Evolutionary conservation across 441 rosid genomes (phyloP).

Genomic region (Pelargonium citronellum): DNA sequence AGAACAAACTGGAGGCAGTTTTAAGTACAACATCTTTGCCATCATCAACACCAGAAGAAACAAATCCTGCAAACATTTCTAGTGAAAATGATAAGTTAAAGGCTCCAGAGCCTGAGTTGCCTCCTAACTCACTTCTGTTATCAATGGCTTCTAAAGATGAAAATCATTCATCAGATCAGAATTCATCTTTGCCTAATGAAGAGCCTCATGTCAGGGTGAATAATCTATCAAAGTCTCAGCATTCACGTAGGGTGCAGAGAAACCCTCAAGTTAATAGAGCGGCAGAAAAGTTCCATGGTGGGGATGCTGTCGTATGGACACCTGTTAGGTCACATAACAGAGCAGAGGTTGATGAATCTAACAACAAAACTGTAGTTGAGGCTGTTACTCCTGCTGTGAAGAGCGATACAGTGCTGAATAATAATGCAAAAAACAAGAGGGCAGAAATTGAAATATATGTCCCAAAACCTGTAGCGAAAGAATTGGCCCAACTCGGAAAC

Average conservation of each 20-base stretch:
- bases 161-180: constrained; percentile 43
- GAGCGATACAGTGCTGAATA: constrained; percentile 45
- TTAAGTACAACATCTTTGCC: constrained; percentile 29
- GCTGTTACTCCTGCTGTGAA: constrained; percentile 31
- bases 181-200: constrained; percentile 41
- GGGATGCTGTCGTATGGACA: constrained; percentile 79
- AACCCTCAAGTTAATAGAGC: constrained; percentile 45
- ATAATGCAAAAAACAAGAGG: constrained; percentile 62
- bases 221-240: constrained; percentile 63
- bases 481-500: constrained; percentile 66
- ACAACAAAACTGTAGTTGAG: constrained; percentile 39
- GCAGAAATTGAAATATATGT: constrained; percentile 86
- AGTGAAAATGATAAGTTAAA: constrained; percentile 33
- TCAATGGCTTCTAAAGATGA: constrained; percentile 36
- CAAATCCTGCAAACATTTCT: constrained; percentile 25
- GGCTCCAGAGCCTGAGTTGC: constrained; percentile 36
- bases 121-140: constrained; percentile 23
- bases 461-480: constrained; percentile 83
- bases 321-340: constrained; percentile 64
- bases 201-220: constrained; percentile 45
- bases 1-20: constrained; percentile 54
- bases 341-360: constrained; percentile 45
- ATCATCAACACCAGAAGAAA: constrained; percentile 30
- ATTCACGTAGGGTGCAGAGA: constrained; percentile 50
- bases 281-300: constrained; percentile 43